Evolutionary conservation across 352 stramenopile species (phyloP).

Genomic region (Globisporangium iwayamae): DNA sequence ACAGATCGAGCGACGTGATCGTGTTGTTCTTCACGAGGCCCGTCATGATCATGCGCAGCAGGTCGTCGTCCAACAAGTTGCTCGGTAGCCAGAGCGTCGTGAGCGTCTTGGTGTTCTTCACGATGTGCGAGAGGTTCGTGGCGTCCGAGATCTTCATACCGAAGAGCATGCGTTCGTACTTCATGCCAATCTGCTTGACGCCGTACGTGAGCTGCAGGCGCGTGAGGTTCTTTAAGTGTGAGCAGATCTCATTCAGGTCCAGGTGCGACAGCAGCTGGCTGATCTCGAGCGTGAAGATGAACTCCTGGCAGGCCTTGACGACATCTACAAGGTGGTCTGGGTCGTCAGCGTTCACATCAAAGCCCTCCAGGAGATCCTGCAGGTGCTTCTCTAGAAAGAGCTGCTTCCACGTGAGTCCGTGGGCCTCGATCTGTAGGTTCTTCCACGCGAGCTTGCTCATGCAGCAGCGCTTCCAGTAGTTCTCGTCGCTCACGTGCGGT

Average conservation of each 20-base stretch:
- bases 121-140: constrained; percentile 82
- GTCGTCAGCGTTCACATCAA: constrained; percentile 52
- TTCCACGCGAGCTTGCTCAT: constrained; percentile 83
- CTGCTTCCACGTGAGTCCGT: constrained; percentile 94
- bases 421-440: constrained; percentile 87
- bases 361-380: constrained; percentile 76
- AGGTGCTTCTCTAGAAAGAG: constrained; percentile 84
- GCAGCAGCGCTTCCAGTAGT: constrained; percentile 93
- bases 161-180: constrained; percentile 93
- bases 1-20: constrained; percentile 91
- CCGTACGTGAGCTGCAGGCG: constrained; percentile 84
- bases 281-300: constrained; percentile 88
- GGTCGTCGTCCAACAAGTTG: constrained; percentile 91
- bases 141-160: constrained; percentile 95
- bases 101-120: constrained; percentile 82
- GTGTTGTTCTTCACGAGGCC: constrained; percentile 90
- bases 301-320: constrained; percentile 79
- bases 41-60: constrained; percentile 93
- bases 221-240: constrained; percentile 86
- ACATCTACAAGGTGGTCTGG: constrained; percentile 62
- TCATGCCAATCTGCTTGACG: constrained; percentile 92
- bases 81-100: constrained; percentile 85
- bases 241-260: constrained; percentile 84
- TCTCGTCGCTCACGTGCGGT: constrained; percentile 89
- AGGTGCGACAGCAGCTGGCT: constrained; percentile 87